Conservation (phyloP, 2,329 filamentous ascomycete species). For the Penicillium glabrum region DNA sequence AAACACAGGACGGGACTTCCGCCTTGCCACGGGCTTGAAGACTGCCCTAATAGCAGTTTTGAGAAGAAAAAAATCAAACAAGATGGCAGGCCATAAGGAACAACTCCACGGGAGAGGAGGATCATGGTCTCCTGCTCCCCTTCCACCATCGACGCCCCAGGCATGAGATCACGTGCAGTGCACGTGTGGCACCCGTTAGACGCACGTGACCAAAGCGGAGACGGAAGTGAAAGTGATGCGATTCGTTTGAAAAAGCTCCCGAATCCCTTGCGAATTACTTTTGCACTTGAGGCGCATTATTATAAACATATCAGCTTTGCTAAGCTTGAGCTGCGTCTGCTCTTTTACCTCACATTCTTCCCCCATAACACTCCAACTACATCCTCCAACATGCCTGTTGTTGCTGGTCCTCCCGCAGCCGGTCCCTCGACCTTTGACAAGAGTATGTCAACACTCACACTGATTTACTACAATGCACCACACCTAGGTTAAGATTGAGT, state of each 20-base stretch:
- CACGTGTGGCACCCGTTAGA: slow-evolving; percentile 20
- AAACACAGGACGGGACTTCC: slow-evolving; percentile 30
- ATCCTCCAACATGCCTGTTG: slow-evolving; percentile 52
- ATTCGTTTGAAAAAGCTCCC: slow-evolving; percentile 19
- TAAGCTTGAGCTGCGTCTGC: not conserved
- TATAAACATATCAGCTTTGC: not conserved
- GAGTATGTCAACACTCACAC: slow-evolving; percentile 49
- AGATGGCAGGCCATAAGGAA: slow-evolving; percentile 28
- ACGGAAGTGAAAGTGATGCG: slow-evolving; percentile 7
- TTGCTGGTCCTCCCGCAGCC: slow-evolving; percentile 56
- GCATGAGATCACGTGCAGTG: slow-evolving; percentile 19
- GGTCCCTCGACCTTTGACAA: slow-evolving; percentile 69
- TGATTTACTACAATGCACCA: slow-evolving; percentile 6
- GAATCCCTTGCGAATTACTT: slow-evolving; percentile 1
- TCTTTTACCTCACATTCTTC: not conserved
- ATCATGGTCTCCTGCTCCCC: slow-evolving; percentile 20
- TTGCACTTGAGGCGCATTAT: slow-evolving; percentile 1
- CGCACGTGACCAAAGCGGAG: slow-evolving; percentile 25
- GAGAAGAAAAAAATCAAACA: slow-evolving; percentile 19
- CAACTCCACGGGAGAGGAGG: slow-evolving; percentile 22
- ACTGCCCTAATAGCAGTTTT: slow-evolving; percentile 26
- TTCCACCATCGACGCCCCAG: slow-evolving; percentile 14
- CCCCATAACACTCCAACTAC: not conserved
- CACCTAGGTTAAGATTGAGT: not conserved
- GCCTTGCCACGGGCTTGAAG: slow-evolving; percentile 30